Percentiles rank a stretch among this genome's conserved stretches.
Conservation (phyloP, 1,139 yeast genomes). For the Debaryomyces coudertii region DNA sequence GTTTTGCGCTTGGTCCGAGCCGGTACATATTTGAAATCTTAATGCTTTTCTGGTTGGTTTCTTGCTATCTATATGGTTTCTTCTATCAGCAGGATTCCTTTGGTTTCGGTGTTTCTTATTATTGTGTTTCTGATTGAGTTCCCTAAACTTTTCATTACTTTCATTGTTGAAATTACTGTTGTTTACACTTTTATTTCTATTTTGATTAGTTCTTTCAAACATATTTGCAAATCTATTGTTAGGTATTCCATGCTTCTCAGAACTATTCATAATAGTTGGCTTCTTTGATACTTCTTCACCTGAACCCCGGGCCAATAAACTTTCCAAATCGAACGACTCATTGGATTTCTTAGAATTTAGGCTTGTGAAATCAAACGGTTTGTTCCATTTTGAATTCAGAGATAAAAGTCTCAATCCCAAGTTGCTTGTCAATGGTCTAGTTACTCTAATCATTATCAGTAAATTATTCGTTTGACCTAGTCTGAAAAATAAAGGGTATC, state of each 20-base stretch:
- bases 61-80: slow-evolving; percentile 6
- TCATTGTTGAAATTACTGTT: not conserved
- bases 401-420: slow-evolving; percentile 2
- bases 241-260: not conserved
- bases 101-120: slow-evolving; percentile 8
- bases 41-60: slow-evolving; percentile 12
- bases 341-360: not conserved
- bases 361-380: slow-evolving; percentile 12
- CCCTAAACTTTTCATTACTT: not conserved
- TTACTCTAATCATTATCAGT: slow-evolving; percentile 8
- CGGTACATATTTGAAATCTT: slow-evolving; percentile 23
- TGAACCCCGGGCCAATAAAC: slow-evolving; percentile 6
- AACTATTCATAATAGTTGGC: not conserved
- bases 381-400: slow-evolving; percentile 2
- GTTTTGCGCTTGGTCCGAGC: slow-evolving; percentile 27
- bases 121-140: slow-evolving; percentile 5
- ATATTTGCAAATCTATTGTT: slow-evolving; percentile 14
- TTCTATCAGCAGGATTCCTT: slow-evolving; percentile 4
- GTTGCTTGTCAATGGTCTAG: not conserved
- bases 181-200: slow-evolving; percentile 3
- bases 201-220: slow-evolving; percentile 11
- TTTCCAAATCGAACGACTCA: slow-evolving; percentile 13
- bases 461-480: not conserved
- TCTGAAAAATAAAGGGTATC: not conserved
- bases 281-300: not conserved